Percentiles rank a stretch among this genome's conserved stretches.
These are phyloP conservation scores for Buddleja alternifolia DNA, from an alignment of 257 asterid genomes.

Conservation along the genomic window DNA sequence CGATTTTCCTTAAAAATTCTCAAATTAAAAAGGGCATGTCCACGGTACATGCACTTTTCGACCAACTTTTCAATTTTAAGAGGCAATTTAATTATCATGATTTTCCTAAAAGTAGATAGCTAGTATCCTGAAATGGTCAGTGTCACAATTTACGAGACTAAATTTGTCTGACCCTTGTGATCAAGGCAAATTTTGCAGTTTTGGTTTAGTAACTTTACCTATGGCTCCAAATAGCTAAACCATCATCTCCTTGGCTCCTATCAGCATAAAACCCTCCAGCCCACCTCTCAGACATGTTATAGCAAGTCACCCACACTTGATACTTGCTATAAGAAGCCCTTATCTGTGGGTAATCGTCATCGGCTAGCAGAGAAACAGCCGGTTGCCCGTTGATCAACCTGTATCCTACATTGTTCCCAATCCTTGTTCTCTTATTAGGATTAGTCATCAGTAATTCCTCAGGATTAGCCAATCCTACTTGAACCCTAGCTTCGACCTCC, in stretches of 20 bases:
- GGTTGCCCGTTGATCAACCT: constrained; percentile 55
- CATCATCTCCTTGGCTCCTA: constrained; percentile 72
- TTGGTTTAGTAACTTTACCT: constrained; percentile 51
- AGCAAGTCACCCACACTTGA: constrained; percentile 62
- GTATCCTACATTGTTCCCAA: constrained; percentile 65
- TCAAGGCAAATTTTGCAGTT: too few species aligned
- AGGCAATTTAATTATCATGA: too few species aligned
- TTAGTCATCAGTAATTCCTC: constrained; percentile 55
- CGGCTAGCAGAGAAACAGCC: constrained; percentile 42
- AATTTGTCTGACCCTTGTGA: too few species aligned
- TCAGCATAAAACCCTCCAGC: constrained; percentile 73
- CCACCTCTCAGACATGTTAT: constrained; percentile 67
- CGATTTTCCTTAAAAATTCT: too few species aligned
- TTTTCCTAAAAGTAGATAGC: too few species aligned
- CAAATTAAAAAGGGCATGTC: too few species aligned
- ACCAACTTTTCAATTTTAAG: too few species aligned
- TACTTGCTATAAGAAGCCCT: constrained; percentile 70
- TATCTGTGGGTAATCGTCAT: constrained; percentile 62
- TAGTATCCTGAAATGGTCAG: too few species aligned
- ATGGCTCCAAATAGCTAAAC: constrained; percentile 58
- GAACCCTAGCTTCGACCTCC: constrained; percentile 47
- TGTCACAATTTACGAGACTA: too few species aligned
- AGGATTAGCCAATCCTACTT: constrained; percentile 37
- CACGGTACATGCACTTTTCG: too few species aligned
- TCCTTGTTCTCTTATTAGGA: constrained; percentile 55